Evolutionary conservation across 1,284 basidiomycete species (phyloP), one percentile per base, ranked within the genome.

Genomic region (Ustilago curta): DNA sequence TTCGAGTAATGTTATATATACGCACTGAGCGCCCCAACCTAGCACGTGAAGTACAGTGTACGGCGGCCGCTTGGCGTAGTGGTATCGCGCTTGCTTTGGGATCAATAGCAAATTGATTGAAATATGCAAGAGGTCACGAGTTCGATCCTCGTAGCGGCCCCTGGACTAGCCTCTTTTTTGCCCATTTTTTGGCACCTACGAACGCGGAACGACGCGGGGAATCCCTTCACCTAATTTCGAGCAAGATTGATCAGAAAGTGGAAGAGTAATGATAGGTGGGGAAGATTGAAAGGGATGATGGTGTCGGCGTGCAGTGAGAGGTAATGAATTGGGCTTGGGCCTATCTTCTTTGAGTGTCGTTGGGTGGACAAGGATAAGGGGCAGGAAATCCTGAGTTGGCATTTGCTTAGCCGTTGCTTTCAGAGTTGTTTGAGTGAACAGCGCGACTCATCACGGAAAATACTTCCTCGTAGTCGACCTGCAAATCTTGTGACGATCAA

Each of bases 31-130:
- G 0, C 0, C 18, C 23, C 3, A 0, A 14, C n/a, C 8, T 14
- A 40, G 21, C 53, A 54, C 21, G 27, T 57, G 48, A 49, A 44
- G 29, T n/a, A n/a, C n/a, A 53, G 44, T n/a, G 3, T 25, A 53
- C 55, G 29, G 23, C 55, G 72, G 72, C 67, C 67, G 72, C 72
- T 76, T 76, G 69, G 73, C 73, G 69, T 68, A 76, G 73, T 68
- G 73, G 73, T 76, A 76, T 67, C 69, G 73, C 73, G 73, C 69
- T 70, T 70, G 73, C 68, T 71, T 76, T 70, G 68, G 73, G 69
- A n/a, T n/a, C n/a, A n/a, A n/a, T n/a, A n/a, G n/a, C n/a, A n/a
- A n/a, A n/a, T n/a, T n/a, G n/a, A n/a, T n/a, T n/a, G n/a, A n/a
- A n/a, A n/a, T 40, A 59, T 70, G 68, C 73, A 70, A 70, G 73